Base-by-base conservation (phyloP, 306 rosid genomes). In the Fragaria vesca region DNA sequence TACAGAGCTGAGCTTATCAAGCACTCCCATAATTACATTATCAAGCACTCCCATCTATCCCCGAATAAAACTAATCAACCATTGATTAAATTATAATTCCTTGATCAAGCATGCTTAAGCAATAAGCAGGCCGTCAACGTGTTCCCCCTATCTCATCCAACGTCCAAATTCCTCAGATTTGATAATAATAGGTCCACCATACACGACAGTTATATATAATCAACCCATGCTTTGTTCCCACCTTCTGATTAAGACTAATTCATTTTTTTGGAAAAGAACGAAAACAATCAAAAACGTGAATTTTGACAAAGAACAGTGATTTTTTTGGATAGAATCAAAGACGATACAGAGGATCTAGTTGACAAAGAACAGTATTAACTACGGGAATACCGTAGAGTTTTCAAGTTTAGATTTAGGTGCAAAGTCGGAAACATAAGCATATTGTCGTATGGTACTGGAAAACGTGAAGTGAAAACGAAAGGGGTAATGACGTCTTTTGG, bases 61-160 rank as follows among this genome's bases (percentile, higher is more conserved):
- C 15, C 16, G 36, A 65, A 74, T 24, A 30, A 54, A 73, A 20
- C n/a, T 42, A 75, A 66, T 3, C 10, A 42, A 43, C 13, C 10
- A 16, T 28, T 18, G 20, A 51, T 45, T 51, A 46, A 12, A 26
- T 30, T 26, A 62, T 12, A 15, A 17, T 8, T 38, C 12, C 26
- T 8, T 36, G n/a, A 16, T 66, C 47, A 36, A 66, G 66, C 71
- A 61, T 78, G 81, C 72, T 51, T 75, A 62, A 75, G 72, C 67
- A 60, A n/a, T 28, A 68, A 54, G 73, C 57, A 73, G 63, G 58
- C 82, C 87, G 73, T 83, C 75, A 82, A 78, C 57, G 71, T 86
- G 76, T 65, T 54, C 13, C 20, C 26, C 9, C 12, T 58, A 76
- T 78, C 79, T 72, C 36, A 6, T 78, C 73, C 32, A 28, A 26